Conservation (phyloP, 2,329 filamentous ascomycete genomes). For the Colletotrichum sp. region DNA sequence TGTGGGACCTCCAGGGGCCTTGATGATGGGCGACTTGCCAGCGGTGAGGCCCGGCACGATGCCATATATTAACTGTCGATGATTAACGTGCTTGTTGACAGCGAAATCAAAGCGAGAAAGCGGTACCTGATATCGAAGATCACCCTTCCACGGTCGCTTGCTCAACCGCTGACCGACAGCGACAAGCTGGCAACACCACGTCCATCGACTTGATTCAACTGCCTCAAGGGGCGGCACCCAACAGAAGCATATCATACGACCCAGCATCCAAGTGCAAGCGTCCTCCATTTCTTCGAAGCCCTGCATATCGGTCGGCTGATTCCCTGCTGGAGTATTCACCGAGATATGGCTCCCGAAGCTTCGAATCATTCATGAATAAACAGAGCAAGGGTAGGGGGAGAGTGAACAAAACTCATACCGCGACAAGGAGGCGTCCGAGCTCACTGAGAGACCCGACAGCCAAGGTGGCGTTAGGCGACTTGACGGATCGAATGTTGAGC, state of each 20-base stretch:
- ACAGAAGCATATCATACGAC: background rate
- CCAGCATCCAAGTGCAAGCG: background rate
- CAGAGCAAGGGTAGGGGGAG: background rate
- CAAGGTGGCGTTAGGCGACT: background rate
- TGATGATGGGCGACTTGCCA: background rate
- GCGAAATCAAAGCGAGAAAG: background rate
- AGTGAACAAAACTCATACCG: background rate
- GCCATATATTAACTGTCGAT: background rate
- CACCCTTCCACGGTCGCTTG: background rate
- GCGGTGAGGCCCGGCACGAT: background rate
- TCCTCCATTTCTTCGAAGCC: background rate
- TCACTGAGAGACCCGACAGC: background rate
- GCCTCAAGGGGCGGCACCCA: background rate
- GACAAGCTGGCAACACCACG: background rate
- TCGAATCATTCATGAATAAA: background rate
- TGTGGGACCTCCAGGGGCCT: background rate
- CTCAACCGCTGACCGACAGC: background rate
- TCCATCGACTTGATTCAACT: background rate
- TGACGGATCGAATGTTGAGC: background rate
- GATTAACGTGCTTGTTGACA: background rate
- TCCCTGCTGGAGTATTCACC: background rate
- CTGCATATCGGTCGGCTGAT: background rate
- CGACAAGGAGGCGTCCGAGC: background rate
- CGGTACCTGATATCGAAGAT: background rate
- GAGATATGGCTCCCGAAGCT: background rate